phyloP scores from a whole-genome alignment of 2,329 filamentous ascomycete genomes.

The Alternaria gaisen region DNA sequence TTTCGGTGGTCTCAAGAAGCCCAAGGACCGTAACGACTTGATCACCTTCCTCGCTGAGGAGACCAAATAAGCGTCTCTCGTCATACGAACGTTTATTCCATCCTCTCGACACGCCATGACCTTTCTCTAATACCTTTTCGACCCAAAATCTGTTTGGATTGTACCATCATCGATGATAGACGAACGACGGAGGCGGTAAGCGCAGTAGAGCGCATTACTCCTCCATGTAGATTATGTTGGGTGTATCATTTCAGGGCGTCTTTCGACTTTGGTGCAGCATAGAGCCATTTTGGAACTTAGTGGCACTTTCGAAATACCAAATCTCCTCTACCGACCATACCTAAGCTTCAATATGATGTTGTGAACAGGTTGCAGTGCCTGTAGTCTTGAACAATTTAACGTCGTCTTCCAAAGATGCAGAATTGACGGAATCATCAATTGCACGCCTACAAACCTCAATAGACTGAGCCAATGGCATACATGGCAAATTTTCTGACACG shows the following conservation, averaged over 20 bases:
- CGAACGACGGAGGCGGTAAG: slow-evolving; percentile 48
- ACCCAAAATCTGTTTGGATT: slow-evolving; percentile 38
- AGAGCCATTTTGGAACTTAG: slow-evolving; percentile 46
- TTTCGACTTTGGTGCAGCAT: slow-evolving; percentile 47
- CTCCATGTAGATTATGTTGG: slow-evolving; percentile 49
- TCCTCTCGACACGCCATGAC: slow-evolving; percentile 37
- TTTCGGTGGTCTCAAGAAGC: slow-evolving; percentile 99
- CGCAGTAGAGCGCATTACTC: slow-evolving; percentile 31
- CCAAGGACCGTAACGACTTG: slow-evolving; percentile 98
- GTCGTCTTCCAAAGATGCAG: background rate
- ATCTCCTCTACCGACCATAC: slow-evolving; percentile 40
- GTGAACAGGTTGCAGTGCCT: background rate
- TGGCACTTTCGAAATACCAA: slow-evolving; percentile 48
- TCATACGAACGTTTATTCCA: slow-evolving; percentile 25
- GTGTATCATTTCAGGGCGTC: slow-evolving; percentile 46
- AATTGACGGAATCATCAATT: background rate
- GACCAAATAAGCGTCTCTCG: slow-evolving; percentile 67
- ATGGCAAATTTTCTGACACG: slow-evolving; percentile 36
- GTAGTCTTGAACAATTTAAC: background rate
- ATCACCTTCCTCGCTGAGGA: slow-evolving; percentile 83
- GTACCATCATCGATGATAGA: slow-evolving; percentile 53
- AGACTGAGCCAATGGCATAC: slow-evolving; percentile 18
- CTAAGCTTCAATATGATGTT: background rate
- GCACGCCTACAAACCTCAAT: background rate
- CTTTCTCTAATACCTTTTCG: slow-evolving; percentile 37